Percentiles rank a stretch among this genome's conserved stretches.
Conservation (phyloP, 192 early-diverging fungal species). For the Coemansia sp. region DNA sequence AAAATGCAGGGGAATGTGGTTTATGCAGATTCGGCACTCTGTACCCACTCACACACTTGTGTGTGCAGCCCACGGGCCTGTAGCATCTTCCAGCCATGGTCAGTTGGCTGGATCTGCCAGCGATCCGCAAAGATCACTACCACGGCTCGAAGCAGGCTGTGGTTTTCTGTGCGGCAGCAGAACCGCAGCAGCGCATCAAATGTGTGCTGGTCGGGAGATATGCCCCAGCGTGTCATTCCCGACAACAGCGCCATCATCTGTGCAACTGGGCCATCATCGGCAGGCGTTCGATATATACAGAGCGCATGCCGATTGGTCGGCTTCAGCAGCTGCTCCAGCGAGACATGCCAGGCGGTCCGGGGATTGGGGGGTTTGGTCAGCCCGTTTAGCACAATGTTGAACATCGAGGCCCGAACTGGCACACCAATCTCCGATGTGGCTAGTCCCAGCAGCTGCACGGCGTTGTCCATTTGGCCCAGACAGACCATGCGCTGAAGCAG, state of each 20-base stretch:
- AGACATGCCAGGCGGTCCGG: background rate
- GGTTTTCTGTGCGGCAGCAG: slow-evolving; percentile 15
- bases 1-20: background rate
- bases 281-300: slow-evolving; percentile 8
- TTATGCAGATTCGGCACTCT: background rate
- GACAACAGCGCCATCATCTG: slow-evolving; percentile 22
- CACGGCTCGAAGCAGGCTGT: slow-evolving; percentile 11
- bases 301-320: slow-evolving; percentile 17
- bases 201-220: slow-evolving; percentile 24
- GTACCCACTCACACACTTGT: slow-evolving; percentile 8
- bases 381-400: slow-evolving; percentile 30
- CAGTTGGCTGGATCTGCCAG: slow-evolving; percentile 29
- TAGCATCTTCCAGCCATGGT: slow-evolving; percentile 18
- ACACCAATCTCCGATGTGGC: slow-evolving; percentile 37
- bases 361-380: slow-evolving; percentile 2
- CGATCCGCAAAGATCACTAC: slow-evolving; percentile 23
- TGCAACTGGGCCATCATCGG: background rate
- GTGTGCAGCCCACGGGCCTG: slow-evolving; percentile 8
- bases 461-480: slow-evolving; percentile 6
- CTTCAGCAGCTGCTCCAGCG: slow-evolving; percentile 12
- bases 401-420: slow-evolving; percentile 19
- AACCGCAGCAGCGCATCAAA: slow-evolving; percentile 23
- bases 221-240: slow-evolving; percentile 27
- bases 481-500: slow-evolving; percentile 16
- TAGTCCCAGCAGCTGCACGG: slow-evolving; percentile 25